These are phyloP conservation scores for Xerophyta viscosa DNA, from an alignment of 106 monocot species.

Conservation along the genomic window DNA sequence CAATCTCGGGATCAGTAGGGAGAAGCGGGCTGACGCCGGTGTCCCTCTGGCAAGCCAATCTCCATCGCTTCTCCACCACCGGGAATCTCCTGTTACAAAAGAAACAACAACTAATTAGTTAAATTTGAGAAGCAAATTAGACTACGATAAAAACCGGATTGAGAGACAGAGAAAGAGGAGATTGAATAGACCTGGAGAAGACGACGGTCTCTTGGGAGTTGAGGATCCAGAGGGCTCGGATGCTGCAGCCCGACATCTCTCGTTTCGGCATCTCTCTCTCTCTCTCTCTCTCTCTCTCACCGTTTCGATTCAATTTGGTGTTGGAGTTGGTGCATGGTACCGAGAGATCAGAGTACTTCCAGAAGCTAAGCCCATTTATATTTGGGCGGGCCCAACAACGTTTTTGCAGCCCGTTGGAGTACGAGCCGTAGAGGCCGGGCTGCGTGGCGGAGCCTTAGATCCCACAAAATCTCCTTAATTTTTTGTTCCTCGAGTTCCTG, in stretches of 20 bases:
- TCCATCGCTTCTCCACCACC: constrained; percentile 90
- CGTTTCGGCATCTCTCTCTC: no score
- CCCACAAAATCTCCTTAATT: no score
- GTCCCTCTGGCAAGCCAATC: constrained; percentile 47
- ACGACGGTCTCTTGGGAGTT: constrained; percentile 58
- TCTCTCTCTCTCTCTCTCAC: no score
- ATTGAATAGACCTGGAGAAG: constrained; percentile 66
- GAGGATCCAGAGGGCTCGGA: constrained; percentile 87
- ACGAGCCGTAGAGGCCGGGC: no score
- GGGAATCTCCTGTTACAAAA: constrained; percentile 63
- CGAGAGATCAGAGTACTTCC: background rate
- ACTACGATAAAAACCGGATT: background rate
- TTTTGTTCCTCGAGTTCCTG: no score
- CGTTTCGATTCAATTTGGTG: no score
- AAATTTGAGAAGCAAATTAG: background rate
- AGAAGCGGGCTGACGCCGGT: constrained; percentile 18
- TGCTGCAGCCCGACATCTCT: constrained; percentile 51
- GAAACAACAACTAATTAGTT: background rate
- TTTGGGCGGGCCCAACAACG: no score
- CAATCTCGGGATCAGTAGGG: constrained; percentile 54
- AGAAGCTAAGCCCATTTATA: background rate
- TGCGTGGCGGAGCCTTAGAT: no score
- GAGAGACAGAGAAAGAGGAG: background rate
- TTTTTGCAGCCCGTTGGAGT: no score
- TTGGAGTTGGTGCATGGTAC: no score